Base-by-base conservation (phyloP, 2,329 filamentous ascomycete genomes). In the Sarocladiaceae sp. region DNA sequence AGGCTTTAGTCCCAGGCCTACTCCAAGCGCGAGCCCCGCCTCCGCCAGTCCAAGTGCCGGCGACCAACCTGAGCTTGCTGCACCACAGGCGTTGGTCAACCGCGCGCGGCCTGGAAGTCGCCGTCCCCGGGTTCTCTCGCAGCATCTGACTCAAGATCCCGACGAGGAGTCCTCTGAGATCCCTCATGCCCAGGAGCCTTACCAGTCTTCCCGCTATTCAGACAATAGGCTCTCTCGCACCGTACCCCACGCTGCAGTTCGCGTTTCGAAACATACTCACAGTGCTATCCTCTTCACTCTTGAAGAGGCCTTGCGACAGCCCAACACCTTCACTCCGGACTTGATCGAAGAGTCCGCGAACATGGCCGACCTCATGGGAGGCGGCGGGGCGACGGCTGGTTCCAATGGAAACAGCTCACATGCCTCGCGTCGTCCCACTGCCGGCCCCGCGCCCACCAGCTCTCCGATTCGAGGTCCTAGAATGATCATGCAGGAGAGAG, bases 271-370 rank as follows among this genome's bases (percentile, higher is more conserved):
- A 60, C 84, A 88, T 58, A 96, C 90, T 44, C 88, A 90, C 58
- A 89, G 88, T 68, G 93, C 94, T 33, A 92, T 99, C 66, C 86
- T 96, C 61, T 97, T 88, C 75, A 84, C 91, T 33, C 82, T 97
- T 53, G 92, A 97, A 75, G 90, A 95, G 74, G 90, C 90, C 33
- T 79, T 97, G 59, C 87, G 92, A 59, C 82, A 86, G 44, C 91
- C 93, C 2, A 81, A 90, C 59, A 76, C 83, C 47, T 95, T 97
- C 71, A 95, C 91, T 8, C 80, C 88, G 22, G 91, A 96, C 69
- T 73, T 86, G 60, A 79, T 86, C 55, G 94, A 99, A 77, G 89
- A 96, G 75, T 87, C 89, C 79, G 89, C 92, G 60, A 82, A 83
- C 63, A 97, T 99, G 92, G 88, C 92, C 60, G 92, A 96, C 68